Base-by-base conservation (phyloP, 768 basidiomycete genomes). In the Boletus rubescentipes region DNA sequence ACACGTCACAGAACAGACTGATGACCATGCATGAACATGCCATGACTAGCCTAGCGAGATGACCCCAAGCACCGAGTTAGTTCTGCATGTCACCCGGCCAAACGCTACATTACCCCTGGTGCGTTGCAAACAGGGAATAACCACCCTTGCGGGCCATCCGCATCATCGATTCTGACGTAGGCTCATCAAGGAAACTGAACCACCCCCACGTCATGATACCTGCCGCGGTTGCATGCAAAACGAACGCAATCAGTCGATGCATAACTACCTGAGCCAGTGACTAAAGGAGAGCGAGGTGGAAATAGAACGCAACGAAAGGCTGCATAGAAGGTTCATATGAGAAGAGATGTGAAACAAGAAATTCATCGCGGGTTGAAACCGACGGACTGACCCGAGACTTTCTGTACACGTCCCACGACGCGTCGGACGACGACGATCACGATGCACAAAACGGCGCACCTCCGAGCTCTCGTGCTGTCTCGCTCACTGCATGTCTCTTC, bases 61-160 rank as follows among this genome's bases (percentile, higher is more conserved):
- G 38, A 23, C 31, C 29, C 20, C 16, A 9, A 34, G 16, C 1
- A 7, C 6, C 16, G 20, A 8, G 45, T 61, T 12, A 58, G 53
- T 11, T 16, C 10, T 51, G 43, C 12, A n/a, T n/a, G 36, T 26
- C 15, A 14, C 16, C 9, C 26, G 2, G 8, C 1, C 8, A 8
- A 26, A n/a, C n/a, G 34, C 10, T 0, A 39, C 21, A 6, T 46
- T 45, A 66, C 89, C 87, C 88, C 69, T 89, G 83, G 59, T 91
- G 87, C 1, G 91, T 93, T 49, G 93, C 72, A 63, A 81, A 93
- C 66, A 86, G 86, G 43, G 77, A 79, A 59, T 84, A 82, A 1
- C 89, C 89, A 2, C 87, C 86, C 58, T 78, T 80, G 60, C 81
- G 82, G 3, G 59, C 51, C 11, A n/a, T n/a, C n/a, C n/a, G n/a